These are phyloP conservation scores for Dysphania ambrosioides DNA, from an alignment of 148 eudicot species.

Conservation along the genomic window DNA sequence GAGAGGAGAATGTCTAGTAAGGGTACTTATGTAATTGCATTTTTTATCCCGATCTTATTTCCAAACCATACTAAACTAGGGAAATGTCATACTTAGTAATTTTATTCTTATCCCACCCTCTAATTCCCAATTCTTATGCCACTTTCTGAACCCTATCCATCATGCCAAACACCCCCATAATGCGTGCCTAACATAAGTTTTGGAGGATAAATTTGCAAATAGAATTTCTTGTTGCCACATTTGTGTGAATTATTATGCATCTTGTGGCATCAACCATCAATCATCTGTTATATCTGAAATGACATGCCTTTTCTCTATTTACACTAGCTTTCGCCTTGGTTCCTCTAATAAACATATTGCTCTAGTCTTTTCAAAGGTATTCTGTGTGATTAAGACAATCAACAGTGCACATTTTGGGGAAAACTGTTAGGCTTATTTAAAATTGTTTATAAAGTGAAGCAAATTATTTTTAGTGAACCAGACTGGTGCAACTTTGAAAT, in stretches of 20 bases:
- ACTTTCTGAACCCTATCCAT: too few relatives aligned
- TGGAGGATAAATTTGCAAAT: background rate
- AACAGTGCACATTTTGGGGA: background rate
- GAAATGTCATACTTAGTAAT: too few relatives aligned
- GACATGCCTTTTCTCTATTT: background rate
- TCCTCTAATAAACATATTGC: background rate
- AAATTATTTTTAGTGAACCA: background rate
- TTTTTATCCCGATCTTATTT: too few relatives aligned
- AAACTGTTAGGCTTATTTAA: background rate
- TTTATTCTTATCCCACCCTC: too few relatives aligned
- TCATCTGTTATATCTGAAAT: background rate
- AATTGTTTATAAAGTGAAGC: background rate
- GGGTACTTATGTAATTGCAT: too few relatives aligned
- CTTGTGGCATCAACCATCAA: background rate
- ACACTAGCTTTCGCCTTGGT: background rate
- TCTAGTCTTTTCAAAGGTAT: background rate
- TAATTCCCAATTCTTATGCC: too few relatives aligned
- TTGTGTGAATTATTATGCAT: background rate
- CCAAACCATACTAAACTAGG: too few relatives aligned
- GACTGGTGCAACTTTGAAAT: background rate
- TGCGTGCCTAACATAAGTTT: background rate
- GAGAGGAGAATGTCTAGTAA: too few relatives aligned
- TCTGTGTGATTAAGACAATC: too few relatives aligned
- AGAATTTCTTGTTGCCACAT: background rate
- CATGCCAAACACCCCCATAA: too few relatives aligned